Evolutionary conservation across 306 rosid species (phyloP).

Genomic region (Cucurbita pepo): DNA sequence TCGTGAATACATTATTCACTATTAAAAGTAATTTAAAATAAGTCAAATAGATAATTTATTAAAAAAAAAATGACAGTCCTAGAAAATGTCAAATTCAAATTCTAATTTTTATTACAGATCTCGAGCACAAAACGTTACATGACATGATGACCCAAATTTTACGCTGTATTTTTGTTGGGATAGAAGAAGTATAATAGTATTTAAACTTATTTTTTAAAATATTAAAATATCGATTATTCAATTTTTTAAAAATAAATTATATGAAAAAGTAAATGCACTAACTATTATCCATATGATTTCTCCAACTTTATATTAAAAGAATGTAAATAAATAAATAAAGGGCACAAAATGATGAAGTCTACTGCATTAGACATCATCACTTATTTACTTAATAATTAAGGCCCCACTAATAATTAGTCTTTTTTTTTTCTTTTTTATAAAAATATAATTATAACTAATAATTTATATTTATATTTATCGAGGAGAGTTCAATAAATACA

Average conservation of each 20-base stretch:
- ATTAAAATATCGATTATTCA: not conserved
- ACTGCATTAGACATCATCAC: not conserved
- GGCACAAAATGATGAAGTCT: not conserved
- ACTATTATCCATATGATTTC: not conserved
- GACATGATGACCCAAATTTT: no score
- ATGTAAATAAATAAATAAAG: not conserved
- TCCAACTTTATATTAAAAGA: not conserved
- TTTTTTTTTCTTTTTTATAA: not conserved
- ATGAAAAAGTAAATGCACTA: not conserved
- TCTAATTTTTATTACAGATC: no score
- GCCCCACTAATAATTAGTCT: not conserved
- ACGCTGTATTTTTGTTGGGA: no score
- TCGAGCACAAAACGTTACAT: no score
- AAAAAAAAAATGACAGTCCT: no score
- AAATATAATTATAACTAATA: not conserved
- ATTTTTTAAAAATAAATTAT: not conserved
- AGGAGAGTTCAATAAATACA: no score
- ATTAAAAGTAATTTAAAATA: no score
- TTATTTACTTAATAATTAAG: not conserved
- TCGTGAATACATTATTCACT: no score
- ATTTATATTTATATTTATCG: no score
- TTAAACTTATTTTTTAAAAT: not conserved
- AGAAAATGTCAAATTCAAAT: no score
- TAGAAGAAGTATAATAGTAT: no score
- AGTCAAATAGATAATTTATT: no score